A percentile compares a stretch with the other conserved stretches of the same genome.
These are phyloP conservation scores for Trametes cingulata DNA, from an alignment of 768 basidiomycete genomes.

Conservation along the genomic window DNA sequence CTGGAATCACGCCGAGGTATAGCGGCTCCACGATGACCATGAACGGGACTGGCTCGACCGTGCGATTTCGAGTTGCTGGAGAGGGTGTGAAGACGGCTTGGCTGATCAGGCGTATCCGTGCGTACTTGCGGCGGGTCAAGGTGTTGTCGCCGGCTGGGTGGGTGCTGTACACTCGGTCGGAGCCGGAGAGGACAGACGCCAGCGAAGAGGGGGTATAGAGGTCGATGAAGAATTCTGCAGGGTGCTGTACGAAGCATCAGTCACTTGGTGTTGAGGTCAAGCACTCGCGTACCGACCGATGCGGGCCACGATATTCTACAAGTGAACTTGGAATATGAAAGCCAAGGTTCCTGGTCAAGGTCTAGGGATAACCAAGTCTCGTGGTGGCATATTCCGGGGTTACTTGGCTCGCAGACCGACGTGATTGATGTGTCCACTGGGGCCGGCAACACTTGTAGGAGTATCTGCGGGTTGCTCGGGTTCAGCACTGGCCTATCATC, in stretches of 20 bases:
- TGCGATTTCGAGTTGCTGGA: not conserved
- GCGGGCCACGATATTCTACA: conserved; percentile 39
- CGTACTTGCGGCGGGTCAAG: conserved; percentile 49
- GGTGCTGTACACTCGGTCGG: not conserved
- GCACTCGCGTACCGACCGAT: conserved; percentile 27
- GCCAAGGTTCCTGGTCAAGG: conserved; percentile 31
- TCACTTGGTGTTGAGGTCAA: not conserved
- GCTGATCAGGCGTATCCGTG: conserved; percentile 55
- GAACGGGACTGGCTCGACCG: conserved; percentile 44
- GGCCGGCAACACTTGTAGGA: conserved; percentile 44
- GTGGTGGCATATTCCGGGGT: conserved; percentile 23
- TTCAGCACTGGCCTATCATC: conserved; percentile 22
- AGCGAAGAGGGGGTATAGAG: conserved; percentile 40
- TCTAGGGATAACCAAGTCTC: conserved; percentile 35
- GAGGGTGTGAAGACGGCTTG: conserved; percentile 52
- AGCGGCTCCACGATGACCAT: conserved; percentile 59
- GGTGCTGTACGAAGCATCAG: conserved; percentile 34
- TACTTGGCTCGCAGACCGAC: conserved; percentile 37
- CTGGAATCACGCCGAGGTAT: conserved; percentile 58
- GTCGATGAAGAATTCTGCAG: conserved; percentile 45
- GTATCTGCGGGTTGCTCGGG: conserved; percentile 30
- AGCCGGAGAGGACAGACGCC: conserved; percentile 13
- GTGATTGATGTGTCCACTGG: conserved; percentile 39
- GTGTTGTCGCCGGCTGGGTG: conserved; percentile 1
- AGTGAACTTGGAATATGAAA: conserved; percentile 31